Base-by-base conservation (phyloP, 169 alveolate species). In the Neospora caninum region DNA sequence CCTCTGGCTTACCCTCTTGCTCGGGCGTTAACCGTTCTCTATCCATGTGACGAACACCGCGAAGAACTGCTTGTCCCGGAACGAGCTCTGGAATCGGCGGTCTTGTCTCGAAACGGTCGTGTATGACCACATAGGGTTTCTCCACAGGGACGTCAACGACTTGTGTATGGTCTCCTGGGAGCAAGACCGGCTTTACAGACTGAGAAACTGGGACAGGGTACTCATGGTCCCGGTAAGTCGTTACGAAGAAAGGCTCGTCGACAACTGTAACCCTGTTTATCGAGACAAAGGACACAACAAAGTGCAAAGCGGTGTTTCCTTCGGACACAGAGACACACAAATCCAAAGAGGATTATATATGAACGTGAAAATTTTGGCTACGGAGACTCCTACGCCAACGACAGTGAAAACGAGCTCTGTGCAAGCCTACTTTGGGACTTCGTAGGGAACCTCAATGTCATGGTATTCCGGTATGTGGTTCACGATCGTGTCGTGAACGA, bases 161-260 rank as follows among this genome's bases (percentile, higher is more conserved):
- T 39, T 89, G 93, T 73, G 88, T 70, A 67, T 89, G 93, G 70
- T 13, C 58, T 39, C 93, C 93, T 31, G n/a, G 78, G n/a, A 18
- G 18, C 31, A 89, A 43, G 49, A 89, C 88, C 1, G 93, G 88
- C n/a, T 22, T 42, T 7, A 89, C 93, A 7, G 41, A n/a, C 36
- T 39, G 93, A 34, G 69, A 34, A 36, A 70, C 53, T 18, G 88
- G 86, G 36, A 89, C 73, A 16, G 93, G 88, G 53, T n/a, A 27
- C 22, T 7, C 49, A 34, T 45, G 69, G 43, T 89, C 93, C 18
- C 93, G 69, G 73, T 89, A 89, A 36, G 41, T 78, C 70, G 29
- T 70, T 0, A 89, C 93, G 41, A 89, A 89, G 73, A 64, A 89
- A 9, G 93, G 93, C 88, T 39, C 53, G 70, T 67, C 88, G 41